phyloP scores from a whole-genome alignment of 768 basidiomycete genomes.

The Russula sp. region DNA sequence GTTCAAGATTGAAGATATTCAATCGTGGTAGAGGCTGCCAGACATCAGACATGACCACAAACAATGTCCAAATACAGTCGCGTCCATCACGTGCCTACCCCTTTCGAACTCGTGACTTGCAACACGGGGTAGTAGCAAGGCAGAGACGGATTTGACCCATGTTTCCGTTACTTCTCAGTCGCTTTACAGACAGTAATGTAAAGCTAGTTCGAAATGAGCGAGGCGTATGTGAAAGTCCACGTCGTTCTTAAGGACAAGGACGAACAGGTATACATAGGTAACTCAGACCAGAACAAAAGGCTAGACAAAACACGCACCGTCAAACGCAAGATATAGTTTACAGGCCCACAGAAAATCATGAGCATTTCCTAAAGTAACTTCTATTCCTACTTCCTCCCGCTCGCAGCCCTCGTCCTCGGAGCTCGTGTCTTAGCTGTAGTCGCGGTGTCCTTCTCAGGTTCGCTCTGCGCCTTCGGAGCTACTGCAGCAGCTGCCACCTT shows the following conservation, averaged over 20 bases:
- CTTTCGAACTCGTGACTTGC: background rate
- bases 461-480: constrained; percentile 14
- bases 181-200: no score
- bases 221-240: background rate
- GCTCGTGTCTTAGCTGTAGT: constrained; percentile 19
- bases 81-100: constrained; percentile 4
- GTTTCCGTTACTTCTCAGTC: no score
- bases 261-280: background rate
- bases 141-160: no score
- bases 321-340: background rate
- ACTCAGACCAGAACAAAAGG: background rate
- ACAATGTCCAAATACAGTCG: constrained; percentile 10
- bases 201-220: background rate
- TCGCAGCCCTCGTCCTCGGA: constrained; percentile 17
- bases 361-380: background rate
- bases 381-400: constrained; percentile 8
- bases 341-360: background rate
- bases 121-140: no score
- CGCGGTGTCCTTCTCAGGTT: constrained; percentile 20
- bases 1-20: background rate
- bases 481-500: constrained; percentile 1
- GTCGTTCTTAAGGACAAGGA: background rate
- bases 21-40: background rate
- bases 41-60: background rate
- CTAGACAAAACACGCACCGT: background rate